phyloP scores from a whole-genome alignment of 768 basidiomycete species.

The Podaxis sp. region DNA sequence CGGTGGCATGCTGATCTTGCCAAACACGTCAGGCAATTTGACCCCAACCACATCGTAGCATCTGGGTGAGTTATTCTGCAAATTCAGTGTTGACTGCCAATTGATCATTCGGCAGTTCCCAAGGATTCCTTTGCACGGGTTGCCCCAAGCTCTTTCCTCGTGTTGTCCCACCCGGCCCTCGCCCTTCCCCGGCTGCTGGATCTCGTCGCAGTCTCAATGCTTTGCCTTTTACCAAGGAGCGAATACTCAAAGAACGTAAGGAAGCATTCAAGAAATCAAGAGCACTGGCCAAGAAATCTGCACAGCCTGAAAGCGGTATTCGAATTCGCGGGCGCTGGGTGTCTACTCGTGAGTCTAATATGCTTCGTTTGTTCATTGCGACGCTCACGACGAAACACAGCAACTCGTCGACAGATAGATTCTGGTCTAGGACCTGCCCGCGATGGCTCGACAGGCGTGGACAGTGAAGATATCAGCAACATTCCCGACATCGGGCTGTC shows the following conservation, averaged over 20 bases:
- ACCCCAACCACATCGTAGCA: conserved; percentile 65
- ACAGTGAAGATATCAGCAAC: conserved; percentile 61
- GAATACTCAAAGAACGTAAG: conserved; percentile 48
- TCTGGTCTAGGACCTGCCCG: conserved; percentile 47
- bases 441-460: conserved; percentile 66
- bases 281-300: conserved; percentile 3
- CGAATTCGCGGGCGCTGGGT: conserved; percentile 62
- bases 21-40: conserved; percentile 41
- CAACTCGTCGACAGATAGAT: conserved; percentile 47
- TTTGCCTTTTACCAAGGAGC: conserved; percentile 44
- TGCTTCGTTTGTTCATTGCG: background rate
- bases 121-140: conserved; percentile 58
- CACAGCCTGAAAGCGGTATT: conserved; percentile 37
- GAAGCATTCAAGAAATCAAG: conserved; percentile 46
- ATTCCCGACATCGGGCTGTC: conserved; percentile 58
- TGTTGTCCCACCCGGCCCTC: conserved; percentile 36
- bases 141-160: conserved; percentile 57
- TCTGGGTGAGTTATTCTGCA: conserved; percentile 47
- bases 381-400: conserved; percentile 26
- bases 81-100: conserved; percentile 1
- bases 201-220: conserved; percentile 32
- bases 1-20: conserved; percentile 53
- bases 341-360: conserved; percentile 43
- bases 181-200: conserved; percentile 39
- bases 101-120: conserved; percentile 30